Base-by-base conservation (phyloP, 768 basidiomycete species). In the Suillus sp. region DNA sequence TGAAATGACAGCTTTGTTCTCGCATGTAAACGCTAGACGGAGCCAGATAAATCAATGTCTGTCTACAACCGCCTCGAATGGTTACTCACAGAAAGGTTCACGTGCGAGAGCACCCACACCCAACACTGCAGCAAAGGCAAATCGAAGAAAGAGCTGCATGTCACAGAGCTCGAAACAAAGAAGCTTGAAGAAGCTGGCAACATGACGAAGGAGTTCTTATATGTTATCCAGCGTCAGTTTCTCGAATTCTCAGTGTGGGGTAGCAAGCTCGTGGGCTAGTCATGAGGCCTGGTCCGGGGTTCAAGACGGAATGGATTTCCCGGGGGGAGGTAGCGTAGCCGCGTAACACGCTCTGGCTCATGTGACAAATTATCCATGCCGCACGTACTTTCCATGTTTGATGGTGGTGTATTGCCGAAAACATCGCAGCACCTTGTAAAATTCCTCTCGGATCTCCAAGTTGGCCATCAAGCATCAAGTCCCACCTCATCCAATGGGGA, bases 1-100 rank as follows among this genome's bases (percentile, higher is more conserved):
- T n/a, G 47, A 56, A 14, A 65, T 37, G 37, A 63, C 40, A 20
- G 47, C 13, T 57, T 60, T 48, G 51, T 65, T 50, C 42, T 59
- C 37, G 43, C 59, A 65, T 9, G 43, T 48, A 61, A 62, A 62
- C 2, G 40, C 63, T 64, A 32, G 50, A n/a, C 8, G 37, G n/a
- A 25, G 60, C 7, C 25, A 30, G 54, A 14, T n/a, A 5, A 37
- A 38, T 40, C 5, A 40, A 6, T 10, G 1, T 20, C 25, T 57
- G 18, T 18, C 16, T 27, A 6, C 18, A 27, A 38, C 38, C 16
- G 25, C 18, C 11, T 40, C 20, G 2, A 40, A 40, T 11, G 10
- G 25, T 57, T 40, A 30, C 56, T 6, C 11, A 57, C 56, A 57
- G 25, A 25, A 40, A 57, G 18, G 11, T 57, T 57, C 18, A 20